Evolutionary conservation across 257 asterid genomes (phyloP), one percentile per base, ranked within the genome.

Genomic region (Solanum medicagineum): DNA sequence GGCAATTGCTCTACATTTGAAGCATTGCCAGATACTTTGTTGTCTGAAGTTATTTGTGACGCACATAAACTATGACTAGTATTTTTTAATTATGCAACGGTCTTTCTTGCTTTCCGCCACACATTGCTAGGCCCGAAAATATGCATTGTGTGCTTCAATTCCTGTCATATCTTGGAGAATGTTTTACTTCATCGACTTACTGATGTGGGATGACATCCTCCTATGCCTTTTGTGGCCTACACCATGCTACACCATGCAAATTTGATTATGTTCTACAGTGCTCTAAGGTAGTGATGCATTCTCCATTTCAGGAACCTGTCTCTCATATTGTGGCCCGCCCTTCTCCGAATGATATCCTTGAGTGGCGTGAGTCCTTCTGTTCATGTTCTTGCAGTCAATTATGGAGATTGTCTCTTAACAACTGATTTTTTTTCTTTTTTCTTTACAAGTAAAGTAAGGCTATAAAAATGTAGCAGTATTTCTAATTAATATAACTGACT

Each of bases 301-400:
- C 65, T 79, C 65, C 49, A 85, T 86, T 5, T 81, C 86, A 95
- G 99, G 98, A 95, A 93, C 99, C 99, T 56, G 99, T 95, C 89
- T 94, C 99, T 55, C 94, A 94, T 90, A 95, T 97, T 88, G 95
- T 93, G 86, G 99, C 99, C 85, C 97, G 98, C 44, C 99, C 99
- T 90, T 88, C 90, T 81, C 98, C 96, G 66, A 97, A 93, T 77
- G 94, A 97, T 93, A 97, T 97, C 87, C 99, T 97, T 81, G 99
- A 95, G 88, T 97, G 99, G 99, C 98, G 99, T 95, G 93, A 92
- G 99, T 91, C 89, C 87, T 87, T 53, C 63, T 81, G 63, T 26
- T 36, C 24, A 32, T 80, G 8, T 75, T 81, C 68, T 29, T 56
- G 49, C 45, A 79, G 47, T 77, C 83, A 77, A 77, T 77, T 22